Evolutionary conservation across 495 filamentous ascomycete species (phyloP).

Genomic region (Xylaria intraflava): DNA sequence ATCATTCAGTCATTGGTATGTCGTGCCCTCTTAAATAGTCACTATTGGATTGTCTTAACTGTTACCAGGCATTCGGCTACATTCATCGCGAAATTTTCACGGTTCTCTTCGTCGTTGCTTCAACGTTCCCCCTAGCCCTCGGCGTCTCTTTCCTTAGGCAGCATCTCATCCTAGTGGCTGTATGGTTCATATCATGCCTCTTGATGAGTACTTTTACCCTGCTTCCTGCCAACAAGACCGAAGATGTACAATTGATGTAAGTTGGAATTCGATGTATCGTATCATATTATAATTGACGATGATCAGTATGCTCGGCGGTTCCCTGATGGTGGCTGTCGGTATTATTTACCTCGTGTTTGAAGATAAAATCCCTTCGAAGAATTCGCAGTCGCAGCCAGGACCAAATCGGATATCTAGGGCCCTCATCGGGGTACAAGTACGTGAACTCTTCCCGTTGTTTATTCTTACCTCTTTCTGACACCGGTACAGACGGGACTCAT

Average conservation of each 20-base stretch:
- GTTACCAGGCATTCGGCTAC: slow-evolving; percentile 60
- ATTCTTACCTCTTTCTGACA: slow-evolving; percentile 15
- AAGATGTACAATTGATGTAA: slow-evolving; percentile 72
- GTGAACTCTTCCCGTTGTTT: slow-evolving; percentile 4
- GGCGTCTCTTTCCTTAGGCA: slow-evolving; percentile 62
- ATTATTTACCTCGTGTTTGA: slow-evolving; percentile 78
- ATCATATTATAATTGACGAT: slow-evolving; percentile 22
- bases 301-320: slow-evolving; percentile 64
- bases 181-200: slow-evolving; percentile 70
- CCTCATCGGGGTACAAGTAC: slow-evolving; percentile 41
- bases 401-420: slow-evolving; percentile 28
- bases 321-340: slow-evolving; percentile 73
- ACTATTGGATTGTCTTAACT: slow-evolving; percentile 20
- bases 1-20: slow-evolving; percentile 79
- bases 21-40: slow-evolving; percentile 8
- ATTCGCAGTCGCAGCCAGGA: slow-evolving; percentile 19
- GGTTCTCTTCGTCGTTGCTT: slow-evolving; percentile 64
- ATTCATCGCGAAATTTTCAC: slow-evolving; percentile 86
- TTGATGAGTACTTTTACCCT: slow-evolving; percentile 90
- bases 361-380: slow-evolving; percentile 49
- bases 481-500: slow-evolving; percentile 64
- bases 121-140: slow-evolving; percentile 72
- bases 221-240: slow-evolving; percentile 77
- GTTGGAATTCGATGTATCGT: slow-evolving; percentile 22
- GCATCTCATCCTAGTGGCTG: slow-evolving; percentile 55